A percentile compares a stretch with the other conserved stretches of the same genome.
These are phyloP conservation scores for Diaporthe vaccinii DNA, from an alignment of 2,329 filamentous ascomycete species.

Conservation along the genomic window DNA sequence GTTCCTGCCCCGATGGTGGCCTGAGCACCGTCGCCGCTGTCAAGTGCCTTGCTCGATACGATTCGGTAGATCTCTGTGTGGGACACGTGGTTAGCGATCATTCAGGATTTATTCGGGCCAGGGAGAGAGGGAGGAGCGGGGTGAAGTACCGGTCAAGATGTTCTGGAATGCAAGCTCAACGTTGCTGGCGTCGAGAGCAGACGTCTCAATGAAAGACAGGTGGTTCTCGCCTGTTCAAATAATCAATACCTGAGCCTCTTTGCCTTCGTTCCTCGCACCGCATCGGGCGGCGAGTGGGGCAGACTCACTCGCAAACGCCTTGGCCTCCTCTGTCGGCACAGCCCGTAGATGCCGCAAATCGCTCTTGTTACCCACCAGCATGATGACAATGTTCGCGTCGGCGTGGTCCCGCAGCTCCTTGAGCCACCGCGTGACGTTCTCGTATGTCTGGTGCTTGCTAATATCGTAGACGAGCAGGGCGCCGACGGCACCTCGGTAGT, in stretches of 20 bases:
- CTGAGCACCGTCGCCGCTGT: conserved; percentile 86
- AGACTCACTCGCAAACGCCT: conserved; percentile 89
- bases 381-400: conserved; percentile 99
- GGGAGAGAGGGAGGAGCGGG: not conserved
- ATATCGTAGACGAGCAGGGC: conserved; percentile 99
- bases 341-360: conserved; percentile 99
- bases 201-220: conserved; percentile 99
- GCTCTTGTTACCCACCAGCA: conserved; percentile 99
- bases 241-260: conserved; percentile 44
- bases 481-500: conserved; percentile 97
- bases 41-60: conserved; percentile 96
- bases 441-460: conserved; percentile 99
- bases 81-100: conserved; percentile 30
- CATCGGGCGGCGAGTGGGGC: not conserved
- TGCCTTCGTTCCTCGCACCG: not conserved
- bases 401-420: conserved; percentile 98
- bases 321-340: conserved; percentile 97
- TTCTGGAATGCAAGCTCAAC: conserved; percentile 99
- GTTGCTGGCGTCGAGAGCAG: conserved; percentile 97
- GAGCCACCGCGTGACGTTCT: conserved; percentile 98
- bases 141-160: conserved; percentile 88
- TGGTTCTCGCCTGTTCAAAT: conserved; percentile 87
- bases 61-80: conserved; percentile 98
- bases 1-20: conserved; percentile 84
- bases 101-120: not conserved